A percentile compares a stretch with the other conserved stretches of the same genome.
Conservation (phyloP, 2,329 filamentous ascomycete species). For the Lachnellula willkommii region DNA sequence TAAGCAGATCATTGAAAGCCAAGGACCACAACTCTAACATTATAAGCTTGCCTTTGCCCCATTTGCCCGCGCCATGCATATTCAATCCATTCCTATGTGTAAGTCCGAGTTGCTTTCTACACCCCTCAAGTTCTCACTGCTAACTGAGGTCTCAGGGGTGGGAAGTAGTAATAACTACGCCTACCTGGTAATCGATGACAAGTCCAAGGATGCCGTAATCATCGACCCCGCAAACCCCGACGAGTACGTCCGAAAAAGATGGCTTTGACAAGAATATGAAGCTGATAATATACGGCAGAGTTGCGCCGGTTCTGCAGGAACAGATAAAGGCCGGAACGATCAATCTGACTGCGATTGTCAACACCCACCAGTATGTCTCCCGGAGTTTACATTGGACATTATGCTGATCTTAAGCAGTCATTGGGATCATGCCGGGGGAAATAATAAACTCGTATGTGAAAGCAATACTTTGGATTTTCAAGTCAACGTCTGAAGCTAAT, state of each 20-base stretch:
- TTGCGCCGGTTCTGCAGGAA: constrained; percentile 63
- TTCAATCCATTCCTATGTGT: constrained; percentile 88
- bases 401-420: constrained; percentile 54
- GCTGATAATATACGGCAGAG: constrained; percentile 37
- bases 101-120: constrained; percentile 36
- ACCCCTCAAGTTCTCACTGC: not conserved
- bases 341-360: constrained; percentile 84
- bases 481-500: not conserved
- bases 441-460: constrained; percentile 64
- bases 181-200: constrained; percentile 74
- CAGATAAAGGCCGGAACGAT: constrained; percentile 66
- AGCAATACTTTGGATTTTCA: not conserved
- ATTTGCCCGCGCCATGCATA: constrained; percentile 59
- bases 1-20: not conserved
- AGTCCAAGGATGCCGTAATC: constrained; percentile 70
- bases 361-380: constrained; percentile 82
- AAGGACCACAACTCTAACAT: not conserved
- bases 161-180: constrained; percentile 78
- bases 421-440: constrained; percentile 90
- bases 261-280: not conserved
- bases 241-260: constrained; percentile 50
- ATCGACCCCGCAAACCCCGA: constrained; percentile 75
- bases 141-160: constrained; percentile 51
- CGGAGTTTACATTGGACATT: not conserved
- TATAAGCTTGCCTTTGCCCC: constrained; percentile 15